Conservation (phyloP, 2,329 filamentous ascomycete species). For the Sarocladium brachiariae region DNA sequence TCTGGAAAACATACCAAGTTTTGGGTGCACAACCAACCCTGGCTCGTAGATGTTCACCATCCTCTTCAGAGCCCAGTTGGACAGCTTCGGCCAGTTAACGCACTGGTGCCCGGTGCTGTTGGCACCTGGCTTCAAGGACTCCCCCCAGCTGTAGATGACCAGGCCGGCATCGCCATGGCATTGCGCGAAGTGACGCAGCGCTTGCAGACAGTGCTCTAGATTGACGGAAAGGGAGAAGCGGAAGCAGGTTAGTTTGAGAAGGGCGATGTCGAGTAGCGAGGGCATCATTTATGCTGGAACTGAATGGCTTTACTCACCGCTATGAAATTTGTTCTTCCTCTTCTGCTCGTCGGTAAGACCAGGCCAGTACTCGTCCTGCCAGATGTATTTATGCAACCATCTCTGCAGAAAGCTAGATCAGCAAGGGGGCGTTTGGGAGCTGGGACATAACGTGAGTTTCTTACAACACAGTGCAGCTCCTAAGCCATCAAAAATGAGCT, state of each 20-base stretch:
- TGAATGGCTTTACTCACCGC: constrained; percentile 1
- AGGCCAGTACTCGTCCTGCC: constrained; percentile 11
- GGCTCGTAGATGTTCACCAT: constrained; percentile 54
- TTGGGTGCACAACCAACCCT: no score
- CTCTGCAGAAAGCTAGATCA: background rate
- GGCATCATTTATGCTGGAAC: no score
- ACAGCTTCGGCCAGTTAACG: constrained; percentile 55
- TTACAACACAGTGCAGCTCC: no score
- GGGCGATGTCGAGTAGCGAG: no score
- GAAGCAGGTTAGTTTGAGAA: no score
- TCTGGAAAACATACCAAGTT: no score
- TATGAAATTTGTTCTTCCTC: constrained; percentile 10
- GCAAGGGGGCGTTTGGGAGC: background rate
- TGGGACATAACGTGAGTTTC: no score
- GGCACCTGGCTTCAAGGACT: constrained; percentile 6
- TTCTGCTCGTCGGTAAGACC: constrained; percentile 7
- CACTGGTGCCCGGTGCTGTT: constrained; percentile 1
- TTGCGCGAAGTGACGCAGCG: constrained; percentile 8
- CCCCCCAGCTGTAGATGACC: constrained; percentile 11
- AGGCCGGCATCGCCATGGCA: constrained; percentile 10
- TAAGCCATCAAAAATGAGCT: no score
- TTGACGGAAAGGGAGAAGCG: background rate
- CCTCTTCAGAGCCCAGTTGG: constrained; percentile 64
- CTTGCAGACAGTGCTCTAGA: constrained; percentile 9
- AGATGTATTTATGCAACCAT: constrained; percentile 12